phyloP scores from a whole-genome alignment of 2,329 filamentous ascomycete genomes.

The Moelleriella libera region DNA sequence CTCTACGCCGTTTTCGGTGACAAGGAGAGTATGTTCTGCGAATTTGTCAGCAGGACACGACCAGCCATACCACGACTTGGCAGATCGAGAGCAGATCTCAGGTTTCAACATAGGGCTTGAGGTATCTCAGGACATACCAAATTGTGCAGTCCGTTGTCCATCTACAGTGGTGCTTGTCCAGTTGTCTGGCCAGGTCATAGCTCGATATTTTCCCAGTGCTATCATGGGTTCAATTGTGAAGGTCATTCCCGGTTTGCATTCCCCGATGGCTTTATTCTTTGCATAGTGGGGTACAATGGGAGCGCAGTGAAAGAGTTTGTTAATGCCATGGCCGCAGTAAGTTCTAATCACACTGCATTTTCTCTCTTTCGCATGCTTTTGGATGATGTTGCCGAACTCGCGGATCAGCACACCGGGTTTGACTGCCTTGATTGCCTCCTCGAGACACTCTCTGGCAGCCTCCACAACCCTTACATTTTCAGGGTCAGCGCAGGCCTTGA shows the following conservation, averaged over 20 bases:
- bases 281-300: constrained; percentile 95
- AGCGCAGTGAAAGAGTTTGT: constrained; percentile 82
- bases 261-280: constrained; percentile 94
- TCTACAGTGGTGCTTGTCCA: constrained; percentile 95
- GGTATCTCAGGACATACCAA: constrained; percentile 42
- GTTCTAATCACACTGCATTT: constrained; percentile 87
- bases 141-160: constrained; percentile 82
- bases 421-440: constrained; percentile 77
- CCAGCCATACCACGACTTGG: too few species aligned
- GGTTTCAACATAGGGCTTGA: too few species aligned
- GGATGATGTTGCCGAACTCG: constrained; percentile 87
- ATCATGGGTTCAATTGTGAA: constrained; percentile 99
- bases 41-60: background rate
- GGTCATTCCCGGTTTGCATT: constrained; percentile 91
- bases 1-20: constrained; percentile 73
- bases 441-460: constrained; percentile 73
- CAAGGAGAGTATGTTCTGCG: constrained; percentile 65
- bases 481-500: constrained; percentile 68
- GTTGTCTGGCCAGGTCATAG: constrained; percentile 96
- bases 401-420: constrained; percentile 89
- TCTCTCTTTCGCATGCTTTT: constrained; percentile 79
- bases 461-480: constrained; percentile 87
- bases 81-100: too few species aligned
- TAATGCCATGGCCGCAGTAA: constrained; percentile 94
- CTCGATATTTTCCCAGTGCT: constrained; percentile 74